Evolutionary conservation across 2,329 filamentous ascomycete species (phyloP), one percentile per base, ranked within the genome.

Genomic region (Bipolaris oryzae): DNA sequence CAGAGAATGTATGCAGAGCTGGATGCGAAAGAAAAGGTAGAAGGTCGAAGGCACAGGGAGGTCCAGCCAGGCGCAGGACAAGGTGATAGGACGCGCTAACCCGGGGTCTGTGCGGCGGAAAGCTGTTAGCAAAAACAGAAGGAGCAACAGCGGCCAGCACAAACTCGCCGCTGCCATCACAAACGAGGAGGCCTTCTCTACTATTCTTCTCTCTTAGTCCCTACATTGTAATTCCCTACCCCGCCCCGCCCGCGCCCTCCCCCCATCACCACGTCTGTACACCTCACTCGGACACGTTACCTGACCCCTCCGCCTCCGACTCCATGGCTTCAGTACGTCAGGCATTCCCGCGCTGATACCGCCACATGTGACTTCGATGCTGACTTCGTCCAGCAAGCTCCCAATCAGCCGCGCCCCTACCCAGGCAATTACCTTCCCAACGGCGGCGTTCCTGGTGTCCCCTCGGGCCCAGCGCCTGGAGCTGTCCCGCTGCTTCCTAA

Each of bases 341-440:
- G 46, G 57, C 57, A 44, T 20, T 50, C 28, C 42, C 48, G 35
- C 44, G 39, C 50, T 23, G 31, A 16, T 55, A 25, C 28, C 48
- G 50, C 62, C 52, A 48, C 44, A 53, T 51, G 49, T 58, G 50
- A 53, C 46, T 46, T 42, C 39, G 16, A 56, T 56, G 59, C 70
- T 76, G 61, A 74, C 64, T 45, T 21, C 28, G 25, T 49, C 50
- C 71, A 81, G 78, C 80, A 82, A 79, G 77, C 80, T 70, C 79
- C 79, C 48, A 80, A 75, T 65, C 79, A 81, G 73, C 80, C 80
- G 62, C 80, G 80, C 69, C 76, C 79, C 45, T 82, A 81, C 73
- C 77, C 77, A 63, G 79, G 74, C 68, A 75, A 72, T 68, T 81
- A 79, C 69, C 73, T 80, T 45, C 76, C 80, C 35, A 82, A 82